These are phyloP conservation scores for Aspergillus indologenus DNA, from an alignment of 495 filamentous ascomycete genomes.

Conservation along the genomic window DNA sequence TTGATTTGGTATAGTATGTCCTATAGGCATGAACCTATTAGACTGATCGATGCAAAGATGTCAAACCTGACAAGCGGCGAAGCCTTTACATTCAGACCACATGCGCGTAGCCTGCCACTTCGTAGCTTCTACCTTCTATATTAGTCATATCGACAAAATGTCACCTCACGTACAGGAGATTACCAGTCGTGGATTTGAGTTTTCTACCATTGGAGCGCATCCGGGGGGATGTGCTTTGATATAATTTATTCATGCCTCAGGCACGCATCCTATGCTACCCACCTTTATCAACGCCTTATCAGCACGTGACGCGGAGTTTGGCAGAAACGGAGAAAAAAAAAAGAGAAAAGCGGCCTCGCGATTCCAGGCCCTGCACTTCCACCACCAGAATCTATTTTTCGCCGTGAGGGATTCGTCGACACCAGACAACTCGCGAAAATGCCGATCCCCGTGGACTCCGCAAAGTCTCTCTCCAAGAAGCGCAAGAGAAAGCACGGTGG, in stretches of 20 bases:
- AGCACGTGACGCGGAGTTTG: conserved; percentile 17
- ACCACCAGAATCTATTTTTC: not conserved
- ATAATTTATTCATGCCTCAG: not conserved
- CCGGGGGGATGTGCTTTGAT: not conserved
- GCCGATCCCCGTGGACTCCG: conserved; percentile 41
- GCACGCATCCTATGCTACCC: conserved; percentile 11
- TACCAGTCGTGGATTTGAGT: no score
- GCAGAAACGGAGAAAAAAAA: conserved; percentile 13
- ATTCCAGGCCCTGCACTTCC: conserved; percentile 9
- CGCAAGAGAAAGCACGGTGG: conserved; percentile 58
- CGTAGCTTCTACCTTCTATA: no score
- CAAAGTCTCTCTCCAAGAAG: conserved; percentile 64
- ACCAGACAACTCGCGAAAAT: conserved; percentile 21
- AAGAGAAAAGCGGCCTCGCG: conserved; percentile 2
- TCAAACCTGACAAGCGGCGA: no score
- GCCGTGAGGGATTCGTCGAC: not conserved
- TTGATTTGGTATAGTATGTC: no score
- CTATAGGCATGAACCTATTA: no score
- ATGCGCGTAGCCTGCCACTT: no score
- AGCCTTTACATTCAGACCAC: no score
- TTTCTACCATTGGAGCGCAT: no score
- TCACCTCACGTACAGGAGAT: no score
- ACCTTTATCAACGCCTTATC: conserved; percentile 18
- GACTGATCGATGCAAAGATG: no score
- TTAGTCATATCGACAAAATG: no score